Conservation (phyloP, 371 early-diverging fungal genomes). For the Mortierella sp. region DNA sequence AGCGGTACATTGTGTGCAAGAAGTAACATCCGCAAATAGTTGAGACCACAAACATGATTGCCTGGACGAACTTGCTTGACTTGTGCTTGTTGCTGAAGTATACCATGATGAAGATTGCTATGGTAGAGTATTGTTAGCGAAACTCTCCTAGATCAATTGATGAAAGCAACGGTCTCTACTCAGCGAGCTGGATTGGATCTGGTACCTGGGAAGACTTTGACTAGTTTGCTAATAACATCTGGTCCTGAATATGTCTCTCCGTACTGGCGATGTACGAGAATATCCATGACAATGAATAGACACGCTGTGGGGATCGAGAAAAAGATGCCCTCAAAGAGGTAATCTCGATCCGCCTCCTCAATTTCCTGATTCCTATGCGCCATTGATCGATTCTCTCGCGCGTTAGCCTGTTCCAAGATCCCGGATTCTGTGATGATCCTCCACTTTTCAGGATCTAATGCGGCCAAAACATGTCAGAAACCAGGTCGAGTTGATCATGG, state of each 20-base stretch:
- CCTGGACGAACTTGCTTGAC: conserved; percentile 53
- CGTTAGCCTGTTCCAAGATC: conserved; percentile 58
- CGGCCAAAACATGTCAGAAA: not conserved
- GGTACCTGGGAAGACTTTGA: conserved; percentile 65
- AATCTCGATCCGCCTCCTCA: conserved; percentile 55
- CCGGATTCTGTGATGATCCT: conserved; percentile 64
- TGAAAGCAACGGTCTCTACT: too few relatives aligned
- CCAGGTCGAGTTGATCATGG: not conserved
- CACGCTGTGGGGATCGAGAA: conserved; percentile 65
- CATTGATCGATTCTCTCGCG: conserved; percentile 1
- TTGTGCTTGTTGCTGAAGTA: conserved; percentile 67
- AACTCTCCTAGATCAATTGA: too few relatives aligned
- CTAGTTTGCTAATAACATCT: conserved; percentile 51
- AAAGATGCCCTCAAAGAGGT: conserved; percentile 67
- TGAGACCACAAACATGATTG: conserved; percentile 58
- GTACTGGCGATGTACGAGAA: conserved; percentile 68
- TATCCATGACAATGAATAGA: conserved; percentile 65
- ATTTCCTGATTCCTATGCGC: not conserved
- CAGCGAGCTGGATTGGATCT: too few relatives aligned
- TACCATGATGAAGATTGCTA: conserved; percentile 65
- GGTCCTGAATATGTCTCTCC: conserved; percentile 61
- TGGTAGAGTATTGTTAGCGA: too few relatives aligned
- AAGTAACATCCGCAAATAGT: conserved; percentile 61
- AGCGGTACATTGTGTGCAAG: conserved; percentile 62
- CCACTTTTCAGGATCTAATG: conserved; percentile 56